Percentiles rank a stretch among this genome's conserved stretches.
These are phyloP conservation scores for Lunasporangiospora selenospora DNA, from an alignment of 192 early-diverging fungal species.

Conservation along the genomic window DNA sequence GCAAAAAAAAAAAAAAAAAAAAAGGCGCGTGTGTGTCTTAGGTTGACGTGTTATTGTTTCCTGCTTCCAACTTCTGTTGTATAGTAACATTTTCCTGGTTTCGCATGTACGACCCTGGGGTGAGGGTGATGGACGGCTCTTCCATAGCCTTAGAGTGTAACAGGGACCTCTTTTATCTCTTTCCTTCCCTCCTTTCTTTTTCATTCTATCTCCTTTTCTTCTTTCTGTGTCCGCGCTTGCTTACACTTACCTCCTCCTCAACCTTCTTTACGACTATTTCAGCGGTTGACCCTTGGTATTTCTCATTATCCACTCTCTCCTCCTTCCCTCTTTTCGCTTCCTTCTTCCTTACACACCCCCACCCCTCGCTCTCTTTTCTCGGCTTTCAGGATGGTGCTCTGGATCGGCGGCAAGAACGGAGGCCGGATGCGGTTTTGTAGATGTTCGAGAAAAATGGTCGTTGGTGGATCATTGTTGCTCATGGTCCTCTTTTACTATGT, in stretches of 20 bases:
- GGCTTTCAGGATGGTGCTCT: conserved; percentile 8
- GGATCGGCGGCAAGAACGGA: conserved; percentile 4
- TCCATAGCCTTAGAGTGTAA: too few relatives aligned
- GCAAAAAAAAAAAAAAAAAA: too few relatives aligned
- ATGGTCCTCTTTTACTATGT: conserved; percentile 18
- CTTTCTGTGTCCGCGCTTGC: not conserved
- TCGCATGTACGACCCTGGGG: too few relatives aligned
- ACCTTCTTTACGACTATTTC: not conserved
- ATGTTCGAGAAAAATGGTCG: conserved; percentile 8
- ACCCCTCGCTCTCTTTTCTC: not conserved
- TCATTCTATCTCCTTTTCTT: too few relatives aligned
- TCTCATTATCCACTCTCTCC: not conserved
- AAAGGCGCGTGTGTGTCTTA: too few relatives aligned
- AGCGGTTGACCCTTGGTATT: too few relatives aligned
- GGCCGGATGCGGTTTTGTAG: not conserved
- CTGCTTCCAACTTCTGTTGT: too few relatives aligned
- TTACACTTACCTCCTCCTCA: not conserved
- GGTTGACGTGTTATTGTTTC: too few relatives aligned
- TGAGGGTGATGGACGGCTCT: too few relatives aligned
- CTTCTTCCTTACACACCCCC: not conserved
- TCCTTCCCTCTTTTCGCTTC: not conserved
- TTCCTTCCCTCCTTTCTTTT: too few relatives aligned
- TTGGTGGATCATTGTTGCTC: conserved; percentile 16
- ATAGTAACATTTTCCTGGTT: too few relatives aligned
- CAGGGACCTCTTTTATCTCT: too few relatives aligned